Evolutionary conservation across 129 eudicot genomes (phyloP), one percentile per base, ranked within the genome.

Genomic region (Saposhnikovia divaricata): DNA sequence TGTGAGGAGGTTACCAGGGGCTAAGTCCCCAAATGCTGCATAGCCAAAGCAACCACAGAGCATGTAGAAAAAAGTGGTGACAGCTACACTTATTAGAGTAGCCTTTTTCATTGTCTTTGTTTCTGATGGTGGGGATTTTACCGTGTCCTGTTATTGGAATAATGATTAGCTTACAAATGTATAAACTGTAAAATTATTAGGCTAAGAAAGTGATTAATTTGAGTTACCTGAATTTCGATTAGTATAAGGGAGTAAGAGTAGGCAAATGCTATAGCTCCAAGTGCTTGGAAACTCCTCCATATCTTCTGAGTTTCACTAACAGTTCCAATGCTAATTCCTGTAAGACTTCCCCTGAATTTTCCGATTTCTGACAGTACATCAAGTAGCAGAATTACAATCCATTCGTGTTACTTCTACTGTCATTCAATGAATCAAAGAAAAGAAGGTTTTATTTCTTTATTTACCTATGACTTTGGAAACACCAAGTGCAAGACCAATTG

Each of bases 261-360:
- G 45, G 99, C 99, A 84, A 96, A 96, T 76, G 99, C 99, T 84
- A 96, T 92, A 84, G 93, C 99, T 46, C 99, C 99, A 78, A 96
- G 95, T 73, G 99, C 96, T 89, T 96, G 99, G 83, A 92, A 92
- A 81, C 89, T 96, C 79, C 89, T 85, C 99, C 99, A 96, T 79
- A 92, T 84, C 50, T 96, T 96, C 40, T 96, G 84, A 34, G 87
- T 89, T 88, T 90, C 82, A 31, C 89, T 86, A 42, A 96, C 99
- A 0, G 74, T 80, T 3, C 97, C 98, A 55, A 96, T 90, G 90
- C 96, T 96, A 73, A 96, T 88, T 68, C 99, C 99, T 48, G 98
- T 96, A 15, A 92, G 72, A 57, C 99, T 96, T 85, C 99, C 99
- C 84, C 76, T 85, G 46, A 96, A 72, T 63, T 85, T 87, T 38